Evolutionary conservation across 345 rosid species (phyloP).

Genomic region (Aegle marmelos): DNA sequence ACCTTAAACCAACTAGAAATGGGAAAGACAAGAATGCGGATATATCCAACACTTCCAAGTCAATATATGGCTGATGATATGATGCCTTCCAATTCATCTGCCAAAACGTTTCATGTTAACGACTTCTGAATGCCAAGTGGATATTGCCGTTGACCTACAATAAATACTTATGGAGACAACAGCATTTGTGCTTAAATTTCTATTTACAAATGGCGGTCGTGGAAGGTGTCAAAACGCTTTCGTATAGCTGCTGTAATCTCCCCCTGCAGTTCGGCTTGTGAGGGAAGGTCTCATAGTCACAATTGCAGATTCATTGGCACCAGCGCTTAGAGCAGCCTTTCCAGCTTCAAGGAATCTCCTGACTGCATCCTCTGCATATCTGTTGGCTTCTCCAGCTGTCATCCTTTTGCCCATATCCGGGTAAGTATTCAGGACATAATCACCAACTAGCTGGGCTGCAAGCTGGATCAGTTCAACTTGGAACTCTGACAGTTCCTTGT

Average conservation of each 20-base stretch:
- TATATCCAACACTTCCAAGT: not conserved
- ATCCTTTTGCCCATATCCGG: conserved; percentile 83
- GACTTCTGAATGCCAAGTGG: not conserved
- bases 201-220: conserved; percentile 1
- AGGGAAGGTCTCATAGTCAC: conserved; percentile 93
- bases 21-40: not conserved
- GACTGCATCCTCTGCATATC: conserved; percentile 86
- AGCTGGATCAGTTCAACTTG: conserved; percentile 96
- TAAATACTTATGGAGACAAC: conserved; percentile 7
- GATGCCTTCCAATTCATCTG: not conserved
- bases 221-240: conserved; percentile 16
- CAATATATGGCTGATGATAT: not conserved
- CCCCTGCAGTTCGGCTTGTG: conserved; percentile 41
- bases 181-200: not conserved
- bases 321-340: conserved; percentile 78
- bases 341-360: conserved; percentile 94
- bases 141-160: not conserved
- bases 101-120: not conserved
- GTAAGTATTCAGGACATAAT: conserved; percentile 70
- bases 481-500: conserved; percentile 73
- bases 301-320: conserved; percentile 87
- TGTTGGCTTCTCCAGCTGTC: conserved; percentile 84
- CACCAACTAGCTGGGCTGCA: conserved; percentile 94
- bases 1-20: not conserved
- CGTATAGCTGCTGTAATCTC: conserved; percentile 12